Conservation (phyloP, 768 basidiomycete genomes). For the Boletus tomentosulus region DNA sequence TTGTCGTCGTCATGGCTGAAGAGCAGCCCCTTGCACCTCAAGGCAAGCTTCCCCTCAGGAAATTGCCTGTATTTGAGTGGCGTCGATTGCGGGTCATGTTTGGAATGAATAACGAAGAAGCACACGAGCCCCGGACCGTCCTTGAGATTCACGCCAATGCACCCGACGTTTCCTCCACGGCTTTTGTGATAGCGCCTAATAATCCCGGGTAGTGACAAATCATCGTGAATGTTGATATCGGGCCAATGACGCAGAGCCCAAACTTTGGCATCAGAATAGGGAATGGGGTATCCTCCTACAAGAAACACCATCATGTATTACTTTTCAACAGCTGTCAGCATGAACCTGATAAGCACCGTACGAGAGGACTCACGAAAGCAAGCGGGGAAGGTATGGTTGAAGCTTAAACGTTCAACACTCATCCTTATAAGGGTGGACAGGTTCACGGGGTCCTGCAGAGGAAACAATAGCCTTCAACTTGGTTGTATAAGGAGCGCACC, state of each 20-base stretch:
- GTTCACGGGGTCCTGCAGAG: too few relatives aligned
- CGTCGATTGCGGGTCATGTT: constrained; percentile 1
- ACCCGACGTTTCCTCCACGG: background rate
- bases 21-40: background rate
- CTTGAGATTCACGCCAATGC: background rate
- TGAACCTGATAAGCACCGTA: background rate
- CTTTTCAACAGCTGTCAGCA: background rate
- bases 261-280: background rate
- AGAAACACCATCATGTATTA: background rate
- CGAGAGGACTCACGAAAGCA: background rate
- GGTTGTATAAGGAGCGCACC: too few relatives aligned
- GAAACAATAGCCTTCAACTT: too few relatives aligned
- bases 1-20: constrained; percentile 5
- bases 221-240: constrained; percentile 6
- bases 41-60: background rate
- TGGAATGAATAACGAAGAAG: background rate
- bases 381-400: background rate
- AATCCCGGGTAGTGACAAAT: background rate
- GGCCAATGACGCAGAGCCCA: constrained; percentile 8
- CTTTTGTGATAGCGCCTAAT: background rate
- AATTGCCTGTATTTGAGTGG: background rate
- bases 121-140: background rate
- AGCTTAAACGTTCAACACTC: too few relatives aligned
- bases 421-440: too few relatives aligned
- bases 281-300: background rate